Evolutionary conservation across 352 stramenopile genomes (phyloP).

Genomic region (Hyaloperonospora arabidopsidis): DNA sequence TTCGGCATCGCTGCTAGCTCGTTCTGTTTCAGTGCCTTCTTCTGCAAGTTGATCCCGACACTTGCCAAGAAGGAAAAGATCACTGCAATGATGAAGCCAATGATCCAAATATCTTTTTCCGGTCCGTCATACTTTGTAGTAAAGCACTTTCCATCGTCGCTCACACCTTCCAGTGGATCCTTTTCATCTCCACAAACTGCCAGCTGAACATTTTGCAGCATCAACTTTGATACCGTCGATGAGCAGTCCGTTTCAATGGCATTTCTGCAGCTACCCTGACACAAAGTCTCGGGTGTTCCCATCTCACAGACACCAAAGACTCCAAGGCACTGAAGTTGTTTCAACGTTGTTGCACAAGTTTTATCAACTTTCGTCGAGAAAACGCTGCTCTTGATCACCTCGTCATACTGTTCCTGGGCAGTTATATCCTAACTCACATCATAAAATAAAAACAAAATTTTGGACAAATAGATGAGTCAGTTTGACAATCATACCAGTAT

Average conservation of each 20-base stretch:
- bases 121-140: conserved; percentile 53
- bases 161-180: conserved; percentile 22
- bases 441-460: no score
- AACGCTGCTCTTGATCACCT: conserved; percentile 23
- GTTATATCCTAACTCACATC: conserved; percentile 24
- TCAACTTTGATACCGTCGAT: conserved; percentile 5
- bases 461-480: no score
- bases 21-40: conserved; percentile 79
- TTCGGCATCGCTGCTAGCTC: conserved; percentile 37
- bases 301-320: conserved; percentile 69
- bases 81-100: conserved; percentile 71
- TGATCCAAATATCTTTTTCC: conserved; percentile 60
- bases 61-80: conserved; percentile 79
- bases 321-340: conserved; percentile 43
- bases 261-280: conserved; percentile 36
- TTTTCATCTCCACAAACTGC: conserved; percentile 31
- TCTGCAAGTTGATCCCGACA: conserved; percentile 82
- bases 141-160: conserved; percentile 65
- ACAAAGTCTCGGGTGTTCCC: conserved; percentile 50
- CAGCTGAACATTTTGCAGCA: conserved; percentile 10
- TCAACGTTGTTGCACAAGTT: conserved; percentile 35
- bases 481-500: no score
- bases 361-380: conserved; percentile 14
- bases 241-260: conserved; percentile 40
- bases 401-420: conserved; percentile 29